Conservation (phyloP, 169 alveolate genomes). For the Cryptosporidium sp. region DNA sequence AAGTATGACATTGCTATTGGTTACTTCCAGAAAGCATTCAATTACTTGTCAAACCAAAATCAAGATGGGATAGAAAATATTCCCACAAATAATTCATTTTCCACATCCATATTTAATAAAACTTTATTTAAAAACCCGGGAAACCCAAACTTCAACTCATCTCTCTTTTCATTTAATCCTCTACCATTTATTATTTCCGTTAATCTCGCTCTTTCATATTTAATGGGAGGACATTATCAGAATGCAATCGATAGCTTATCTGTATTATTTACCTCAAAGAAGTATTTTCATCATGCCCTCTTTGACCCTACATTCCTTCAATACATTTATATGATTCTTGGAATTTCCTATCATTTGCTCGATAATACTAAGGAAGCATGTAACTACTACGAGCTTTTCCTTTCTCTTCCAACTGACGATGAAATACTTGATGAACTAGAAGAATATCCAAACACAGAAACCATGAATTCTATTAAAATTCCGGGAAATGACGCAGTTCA, state of each 20-base stretch:
- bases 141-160: slow-evolving; percentile 33
- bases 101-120: background rate
- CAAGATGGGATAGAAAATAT: background rate
- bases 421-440: slow-evolving; percentile 38
- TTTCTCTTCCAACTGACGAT: slow-evolving; percentile 44
- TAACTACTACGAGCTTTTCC: slow-evolving; percentile 47
- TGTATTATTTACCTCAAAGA: slow-evolving; percentile 15
- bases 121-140: slow-evolving; percentile 12
- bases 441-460: slow-evolving; percentile 21
- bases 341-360: slow-evolving; percentile 43
- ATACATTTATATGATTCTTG: slow-evolving; percentile 37
- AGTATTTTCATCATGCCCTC: slow-evolving; percentile 33
- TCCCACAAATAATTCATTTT: background rate
- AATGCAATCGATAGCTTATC: slow-evolving; percentile 46
- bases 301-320: slow-evolving; percentile 43
- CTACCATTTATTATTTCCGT: slow-evolving; percentile 45
- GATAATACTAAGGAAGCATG: slow-evolving; percentile 47
- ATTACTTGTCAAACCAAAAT: slow-evolving; percentile 5
- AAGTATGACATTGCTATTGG: slow-evolving; percentile 73
- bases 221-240: slow-evolving; percentile 66
- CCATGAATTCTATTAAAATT: background rate
- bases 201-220: slow-evolving; percentile 47
- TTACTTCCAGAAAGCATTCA: slow-evolving; percentile 54
- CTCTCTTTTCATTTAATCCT: slow-evolving; percentile 40
- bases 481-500: slow-evolving; percentile 48